Evolutionary conservation across 2,329 filamentous ascomycete genomes (phyloP).

Genomic region (Diplocarpon mali): DNA sequence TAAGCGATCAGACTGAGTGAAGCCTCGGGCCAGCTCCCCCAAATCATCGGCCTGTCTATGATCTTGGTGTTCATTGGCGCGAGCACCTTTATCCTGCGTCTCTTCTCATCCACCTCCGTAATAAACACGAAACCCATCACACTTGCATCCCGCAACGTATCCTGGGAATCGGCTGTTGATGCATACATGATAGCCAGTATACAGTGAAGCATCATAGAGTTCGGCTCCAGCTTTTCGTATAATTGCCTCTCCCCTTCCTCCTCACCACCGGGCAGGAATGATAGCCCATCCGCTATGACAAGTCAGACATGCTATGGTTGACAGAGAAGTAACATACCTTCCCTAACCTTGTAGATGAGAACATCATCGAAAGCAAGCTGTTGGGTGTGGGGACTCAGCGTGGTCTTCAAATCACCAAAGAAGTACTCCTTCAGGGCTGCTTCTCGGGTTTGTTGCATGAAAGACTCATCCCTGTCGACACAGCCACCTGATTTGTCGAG

Average conservation of each 20-base stretch:
- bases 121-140: conserved; percentile 93
- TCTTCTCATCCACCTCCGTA: conserved; percentile 78
- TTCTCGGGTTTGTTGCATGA: conserved; percentile 64
- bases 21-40: conserved; percentile 80
- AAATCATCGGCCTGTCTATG: conserved; percentile 68
- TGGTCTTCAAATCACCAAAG: conserved; percentile 69
- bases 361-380: conserved; percentile 68
- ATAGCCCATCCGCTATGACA: conserved; percentile 21
- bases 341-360: conserved; percentile 58
- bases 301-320: conserved; percentile 6
- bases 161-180: conserved; percentile 53
- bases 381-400: conserved; percentile 79
- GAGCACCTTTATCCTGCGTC: conserved; percentile 68
- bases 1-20: conserved; percentile 39
- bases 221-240: conserved; percentile 55
- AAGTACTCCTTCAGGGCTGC: conserved; percentile 85
- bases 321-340: conserved; percentile 35
- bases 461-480: conserved; percentile 61
- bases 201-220: conserved; percentile 63
- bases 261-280: conserved; percentile 26
- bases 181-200: conserved; percentile 79
- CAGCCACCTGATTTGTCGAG: conserved; percentile 81
- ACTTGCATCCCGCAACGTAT: conserved; percentile 66
- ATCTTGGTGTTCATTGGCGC: conserved; percentile 75
- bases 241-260: conserved; percentile 27